Evolutionary conservation across 441 rosid genomes (phyloP).

Genomic region (Euphorbia schlechtendalii): DNA sequence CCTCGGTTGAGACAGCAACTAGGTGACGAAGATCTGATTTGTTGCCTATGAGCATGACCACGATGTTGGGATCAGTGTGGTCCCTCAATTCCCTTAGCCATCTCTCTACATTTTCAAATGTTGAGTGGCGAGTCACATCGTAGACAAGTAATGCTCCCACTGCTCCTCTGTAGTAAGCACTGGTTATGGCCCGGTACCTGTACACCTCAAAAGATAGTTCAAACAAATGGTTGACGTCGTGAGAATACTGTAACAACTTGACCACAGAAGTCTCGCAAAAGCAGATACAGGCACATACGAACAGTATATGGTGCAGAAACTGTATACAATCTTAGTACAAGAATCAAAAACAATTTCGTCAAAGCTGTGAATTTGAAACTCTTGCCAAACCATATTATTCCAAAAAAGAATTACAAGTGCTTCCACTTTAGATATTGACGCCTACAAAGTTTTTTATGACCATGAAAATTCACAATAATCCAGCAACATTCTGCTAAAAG

Average conservation of each 20-base stretch:
- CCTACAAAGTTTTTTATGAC: not conserved
- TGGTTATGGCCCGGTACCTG: constrained; percentile 87
- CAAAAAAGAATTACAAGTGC: not conserved
- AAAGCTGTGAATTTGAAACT: not conserved
- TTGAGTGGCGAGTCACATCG: constrained; percentile 74
- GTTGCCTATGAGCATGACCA: constrained; percentile 77
- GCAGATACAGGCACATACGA: not conserved
- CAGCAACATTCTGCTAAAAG: not conserved
- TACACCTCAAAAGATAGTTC: not conserved
- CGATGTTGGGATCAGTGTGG: constrained; percentile 85
- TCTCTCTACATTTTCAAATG: constrained; percentile 68
- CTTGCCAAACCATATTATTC: not conserved
- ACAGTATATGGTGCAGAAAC: not conserved
- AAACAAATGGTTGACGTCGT: not conserved
- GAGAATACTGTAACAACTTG: not conserved
- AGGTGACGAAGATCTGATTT: constrained; percentile 90
- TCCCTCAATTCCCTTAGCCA: constrained; percentile 78
- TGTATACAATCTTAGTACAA: no score
- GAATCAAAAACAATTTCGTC: not conserved
- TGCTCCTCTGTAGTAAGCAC: constrained; percentile 89
- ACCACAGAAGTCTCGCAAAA: not conserved
- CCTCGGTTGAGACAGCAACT: constrained; percentile 72
- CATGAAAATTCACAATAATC: constrained; percentile 1
- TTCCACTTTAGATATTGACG: not conserved
- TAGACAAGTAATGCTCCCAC: constrained; percentile 81